A percentile compares a stretch with the other conserved stretches of the same genome.
These are phyloP conservation scores for Allodekkera sacchari DNA, from an alignment of 805 yeast genomes.

Conservation along the genomic window DNA sequence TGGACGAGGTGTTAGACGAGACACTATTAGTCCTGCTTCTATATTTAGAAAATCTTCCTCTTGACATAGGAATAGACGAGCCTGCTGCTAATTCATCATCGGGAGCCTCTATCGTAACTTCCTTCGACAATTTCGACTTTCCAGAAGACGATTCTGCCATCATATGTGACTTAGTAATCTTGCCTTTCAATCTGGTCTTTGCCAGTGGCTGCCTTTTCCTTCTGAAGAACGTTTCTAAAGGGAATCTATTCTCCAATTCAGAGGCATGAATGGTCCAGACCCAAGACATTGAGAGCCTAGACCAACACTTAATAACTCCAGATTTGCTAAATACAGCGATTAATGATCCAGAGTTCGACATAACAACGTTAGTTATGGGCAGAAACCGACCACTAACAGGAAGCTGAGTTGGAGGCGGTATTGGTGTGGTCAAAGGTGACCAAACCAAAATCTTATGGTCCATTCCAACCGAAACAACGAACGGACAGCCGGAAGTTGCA, in stretches of 20 bases:
- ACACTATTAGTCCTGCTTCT: no score
- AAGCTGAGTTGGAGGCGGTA: slow-evolving; percentile 36
- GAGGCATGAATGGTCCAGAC: slow-evolving; percentile 44
- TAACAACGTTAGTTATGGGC: slow-evolving; percentile 53
- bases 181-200: no score
- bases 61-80: no score
- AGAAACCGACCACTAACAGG: slow-evolving; percentile 39
- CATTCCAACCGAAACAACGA: slow-evolving; percentile 62
- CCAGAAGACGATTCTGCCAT: no score
- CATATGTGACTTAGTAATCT: no score
- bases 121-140: no score
- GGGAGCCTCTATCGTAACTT: no score
- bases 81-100: no score
- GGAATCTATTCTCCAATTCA: slow-evolving; percentile 27
- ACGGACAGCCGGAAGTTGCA: slow-evolving; percentile 53
- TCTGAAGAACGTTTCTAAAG: slow-evolving; percentile 55
- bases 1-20: no score
- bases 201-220: no score
- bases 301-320: slow-evolving; percentile 53
- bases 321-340: slow-evolving; percentile 46
- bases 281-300: slow-evolving; percentile 45
- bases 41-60: no score
- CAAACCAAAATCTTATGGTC: slow-evolving; percentile 67
- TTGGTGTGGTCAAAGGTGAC: slow-evolving; percentile 53
- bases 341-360: slow-evolving; percentile 52